Base-by-base conservation (phyloP, 306 rosid genomes). In the Citrullus colocynthis region DNA sequence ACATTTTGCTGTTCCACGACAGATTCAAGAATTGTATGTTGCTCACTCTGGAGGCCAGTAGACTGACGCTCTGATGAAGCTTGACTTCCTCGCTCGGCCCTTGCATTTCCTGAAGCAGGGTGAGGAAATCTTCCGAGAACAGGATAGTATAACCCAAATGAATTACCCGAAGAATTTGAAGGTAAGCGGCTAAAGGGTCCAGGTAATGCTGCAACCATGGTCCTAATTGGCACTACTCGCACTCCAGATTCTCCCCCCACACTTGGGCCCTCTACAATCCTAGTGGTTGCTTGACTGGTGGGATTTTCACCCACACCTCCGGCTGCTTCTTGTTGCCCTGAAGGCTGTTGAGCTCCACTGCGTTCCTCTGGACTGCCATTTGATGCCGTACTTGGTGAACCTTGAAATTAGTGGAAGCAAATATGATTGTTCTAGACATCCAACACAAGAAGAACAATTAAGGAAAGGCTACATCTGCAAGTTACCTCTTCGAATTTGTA, bases 401-500 rank as follows among this genome's bases (percentile, higher is more conserved):
- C 98, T 96, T 78, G 78, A 41, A 76, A 70, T 28, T 70, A 74
- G 73, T 48, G 28, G 6, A 78, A 76, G 39, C 3, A 76, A 74
- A 28, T 14, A 44, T 7, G 56, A 41, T 39, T 2, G 21, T 16
- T 20, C 44, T 14, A 41, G 42, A 12, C 41, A 59, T 21, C 41
- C 42, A 58, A 59, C 30, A 28, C 36, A 12, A 36, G 14, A 76
- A 21, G 28, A 58, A 24, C 3, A 76, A 55, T 16, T 39, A 20
- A 52, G 24, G 9, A 41, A 73, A 51, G 18, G 49, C n/a, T 1
- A 62, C 49, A 28, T 21, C 61, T 44, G 74, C 58, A 78, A 20
- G 45, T 67, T 81, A 96, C 99, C 99, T 87, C 97, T 87, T 54
- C 97, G 87, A 80, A 96, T 96, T 83, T 96, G 99, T 85, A 96